Evolutionary conservation across 495 filamentous ascomycete genomes (phyloP).

Genomic region (Xylaria sp.): DNA sequence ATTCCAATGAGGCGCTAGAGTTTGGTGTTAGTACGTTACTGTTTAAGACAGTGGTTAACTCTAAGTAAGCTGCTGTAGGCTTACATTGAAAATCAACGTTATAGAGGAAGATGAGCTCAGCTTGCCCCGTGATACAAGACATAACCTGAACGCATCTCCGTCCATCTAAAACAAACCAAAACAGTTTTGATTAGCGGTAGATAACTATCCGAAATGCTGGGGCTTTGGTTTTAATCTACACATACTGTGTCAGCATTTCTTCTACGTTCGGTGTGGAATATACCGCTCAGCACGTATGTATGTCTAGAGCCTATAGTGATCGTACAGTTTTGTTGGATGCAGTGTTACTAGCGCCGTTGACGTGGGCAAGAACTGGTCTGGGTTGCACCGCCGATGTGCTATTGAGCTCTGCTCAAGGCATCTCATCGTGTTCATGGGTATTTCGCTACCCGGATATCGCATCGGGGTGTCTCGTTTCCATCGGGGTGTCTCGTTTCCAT

Average conservation of each 20-base stretch:
- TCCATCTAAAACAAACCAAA: constrained; percentile 1
- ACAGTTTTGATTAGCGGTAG: background rate
- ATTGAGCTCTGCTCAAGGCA: constrained; percentile 9
- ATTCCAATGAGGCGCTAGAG: background rate
- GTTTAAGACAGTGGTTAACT: constrained; percentile 2
- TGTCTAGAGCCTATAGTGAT: background rate
- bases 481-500: constrained; percentile 4
- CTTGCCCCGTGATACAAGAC: constrained; percentile 5
- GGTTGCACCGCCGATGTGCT: background rate
- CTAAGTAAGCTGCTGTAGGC: background rate
- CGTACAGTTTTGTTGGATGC: background rate
- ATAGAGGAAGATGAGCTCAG: background rate
- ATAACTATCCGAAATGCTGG: background rate
- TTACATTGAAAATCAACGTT: background rate
- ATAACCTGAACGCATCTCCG: background rate
- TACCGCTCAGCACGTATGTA: background rate
- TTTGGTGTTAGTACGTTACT: background rate
- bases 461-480: constrained; percentile 1
- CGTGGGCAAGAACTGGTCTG: background rate
- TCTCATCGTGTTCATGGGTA: background rate
- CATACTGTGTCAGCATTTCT: background rate
- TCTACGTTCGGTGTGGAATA: background rate
- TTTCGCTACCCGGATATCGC: background rate
- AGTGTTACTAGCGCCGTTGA: background rate
- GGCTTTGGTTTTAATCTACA: background rate